Percentiles rank a stretch among this genome's conserved stretches.
These are phyloP conservation scores for Zymoseptoria brevis DNA, from an alignment of 2,329 filamentous ascomycete species.

Conservation along the genomic window DNA sequence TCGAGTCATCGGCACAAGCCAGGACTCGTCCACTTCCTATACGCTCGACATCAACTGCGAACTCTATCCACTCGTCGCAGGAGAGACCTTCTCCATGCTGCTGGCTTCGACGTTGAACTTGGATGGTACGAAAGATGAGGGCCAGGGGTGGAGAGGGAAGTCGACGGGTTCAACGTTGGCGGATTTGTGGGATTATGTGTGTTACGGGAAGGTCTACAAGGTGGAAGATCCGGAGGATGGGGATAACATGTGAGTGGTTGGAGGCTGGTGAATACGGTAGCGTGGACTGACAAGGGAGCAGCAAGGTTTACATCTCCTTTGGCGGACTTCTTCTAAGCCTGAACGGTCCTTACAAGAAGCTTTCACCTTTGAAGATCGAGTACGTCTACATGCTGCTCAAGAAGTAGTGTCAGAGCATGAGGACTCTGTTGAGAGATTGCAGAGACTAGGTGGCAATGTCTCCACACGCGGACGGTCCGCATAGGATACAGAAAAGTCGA, in stretches of 20 bases:
- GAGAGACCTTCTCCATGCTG: constrained; percentile 71
- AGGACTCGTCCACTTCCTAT: constrained; percentile 67
- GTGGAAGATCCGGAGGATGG: constrained; percentile 71
- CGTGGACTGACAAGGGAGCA: constrained; percentile 37
- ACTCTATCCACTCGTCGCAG: constrained; percentile 68
- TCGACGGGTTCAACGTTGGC: constrained; percentile 55
- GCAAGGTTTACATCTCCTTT: constrained; percentile 90
- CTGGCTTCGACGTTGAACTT: constrained; percentile 78
- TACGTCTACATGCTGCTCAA: constrained; percentile 90
- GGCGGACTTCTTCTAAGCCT: constrained; percentile 85
- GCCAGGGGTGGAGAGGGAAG: constrained; percentile 62
- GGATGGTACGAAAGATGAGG: constrained; percentile 61
- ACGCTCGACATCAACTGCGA: constrained; percentile 91
- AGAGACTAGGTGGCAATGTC: background rate
- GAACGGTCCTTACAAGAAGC: constrained; percentile 91
- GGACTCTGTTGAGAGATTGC: background rate
- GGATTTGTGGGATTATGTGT: constrained; percentile 81
- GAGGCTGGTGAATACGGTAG: background rate
- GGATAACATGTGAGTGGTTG: constrained; percentile 67
- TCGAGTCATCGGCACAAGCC: constrained; percentile 69
- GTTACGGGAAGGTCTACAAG: constrained; percentile 80
- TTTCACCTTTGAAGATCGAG: constrained; percentile 84
- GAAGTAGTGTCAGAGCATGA: constrained; percentile 50
- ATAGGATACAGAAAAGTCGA: constrained; percentile 6
- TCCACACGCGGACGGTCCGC: background rate